Evolutionary conservation across 768 basidiomycete species (phyloP).

Genomic region (Lactarius deliciosus): DNA sequence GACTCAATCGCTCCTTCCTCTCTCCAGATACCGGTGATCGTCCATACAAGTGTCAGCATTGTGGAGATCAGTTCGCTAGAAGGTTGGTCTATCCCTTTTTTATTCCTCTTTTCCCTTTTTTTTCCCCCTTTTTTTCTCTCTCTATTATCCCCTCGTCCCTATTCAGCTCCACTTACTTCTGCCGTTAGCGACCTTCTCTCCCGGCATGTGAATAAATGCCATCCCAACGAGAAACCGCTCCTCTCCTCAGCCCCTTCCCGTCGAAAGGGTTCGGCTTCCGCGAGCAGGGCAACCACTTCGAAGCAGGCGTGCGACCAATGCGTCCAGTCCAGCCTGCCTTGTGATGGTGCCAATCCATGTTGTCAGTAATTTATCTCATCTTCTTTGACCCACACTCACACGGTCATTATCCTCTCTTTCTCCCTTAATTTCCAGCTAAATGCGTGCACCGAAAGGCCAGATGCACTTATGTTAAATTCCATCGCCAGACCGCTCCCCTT

Average conservation of each 20-base stretch:
- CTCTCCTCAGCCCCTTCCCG: conserved; percentile 44
- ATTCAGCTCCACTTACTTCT: background rate
- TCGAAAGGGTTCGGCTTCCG: conserved; percentile 65
- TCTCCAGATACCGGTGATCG: conserved; percentile 80
- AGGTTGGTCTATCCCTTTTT: conserved; percentile 49
- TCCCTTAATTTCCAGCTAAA: conserved; percentile 51
- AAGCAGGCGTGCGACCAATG: conserved; percentile 88
- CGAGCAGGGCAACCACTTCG: conserved; percentile 71
- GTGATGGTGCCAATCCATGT: conserved; percentile 79
- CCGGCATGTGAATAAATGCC: conserved; percentile 85
- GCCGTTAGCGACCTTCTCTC: conserved; percentile 73
- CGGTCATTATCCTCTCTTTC: conserved; percentile 10
- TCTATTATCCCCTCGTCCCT: conserved; percentile 10
- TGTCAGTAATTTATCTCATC: conserved; percentile 44
- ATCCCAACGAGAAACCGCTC: conserved; percentile 68
- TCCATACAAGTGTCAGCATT: conserved; percentile 85
- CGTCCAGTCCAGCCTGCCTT: conserved; percentile 69
- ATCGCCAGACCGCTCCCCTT: conserved; percentile 75
- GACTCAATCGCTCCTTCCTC: conserved; percentile 5
- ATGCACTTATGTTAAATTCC: conserved; percentile 82
- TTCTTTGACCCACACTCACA: conserved; percentile 15
- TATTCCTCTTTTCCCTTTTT: background rate
- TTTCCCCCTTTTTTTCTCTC: conserved; percentile 5
- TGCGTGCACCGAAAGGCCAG: conserved; percentile 67
- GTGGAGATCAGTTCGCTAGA: conserved; percentile 87